Conservation (phyloP, 345 rosid species). For the Citrus inodora region DNA sequence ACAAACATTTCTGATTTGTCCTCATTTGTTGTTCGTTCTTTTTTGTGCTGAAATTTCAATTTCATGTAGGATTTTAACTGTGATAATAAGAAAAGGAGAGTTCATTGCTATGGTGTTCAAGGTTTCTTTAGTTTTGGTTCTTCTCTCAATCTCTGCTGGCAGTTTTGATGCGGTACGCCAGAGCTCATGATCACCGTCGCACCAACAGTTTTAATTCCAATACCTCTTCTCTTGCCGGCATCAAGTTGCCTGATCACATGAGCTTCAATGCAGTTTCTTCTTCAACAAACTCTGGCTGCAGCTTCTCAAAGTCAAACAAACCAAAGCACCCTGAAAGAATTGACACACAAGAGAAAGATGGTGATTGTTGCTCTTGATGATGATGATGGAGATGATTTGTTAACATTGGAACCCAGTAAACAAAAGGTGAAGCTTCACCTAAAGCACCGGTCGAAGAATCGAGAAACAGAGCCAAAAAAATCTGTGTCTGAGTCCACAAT, state of each 20-base stretch:
- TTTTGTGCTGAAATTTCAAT: not conserved
- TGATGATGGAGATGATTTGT: conserved; percentile 7
- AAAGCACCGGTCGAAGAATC: conserved; percentile 44
- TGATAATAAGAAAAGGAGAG: conserved; percentile 13
- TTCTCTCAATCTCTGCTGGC: conserved; percentile 33
- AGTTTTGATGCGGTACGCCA: conserved; percentile 32
- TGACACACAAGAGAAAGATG: conserved; percentile 8
- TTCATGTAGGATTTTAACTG: conserved; percentile 20
- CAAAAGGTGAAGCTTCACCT: conserved; percentile 60
- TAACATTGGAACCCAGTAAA: conserved; percentile 9
- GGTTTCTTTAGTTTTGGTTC: conserved; percentile 26
- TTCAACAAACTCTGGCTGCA: conserved; percentile 53
- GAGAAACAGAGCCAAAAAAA: conserved; percentile 27
- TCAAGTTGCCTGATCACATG: conserved; percentile 60
- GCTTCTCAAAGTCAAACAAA: conserved; percentile 37
- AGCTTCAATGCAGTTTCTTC: conserved; percentile 73
- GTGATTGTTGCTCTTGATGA: not conserved
- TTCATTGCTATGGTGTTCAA: conserved; percentile 49
- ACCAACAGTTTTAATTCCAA: conserved; percentile 22
- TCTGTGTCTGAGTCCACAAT: conserved; percentile 47
- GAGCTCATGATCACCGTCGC: conserved; percentile 37
- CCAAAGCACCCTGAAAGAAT: conserved; percentile 18
- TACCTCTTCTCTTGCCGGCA: conserved; percentile 53
- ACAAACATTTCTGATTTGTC: not conserved
- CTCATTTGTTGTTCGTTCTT: not conserved